phyloP scores from a whole-genome alignment of 23 red algal genomes.

The Pyropia haitanensis region DNA sequence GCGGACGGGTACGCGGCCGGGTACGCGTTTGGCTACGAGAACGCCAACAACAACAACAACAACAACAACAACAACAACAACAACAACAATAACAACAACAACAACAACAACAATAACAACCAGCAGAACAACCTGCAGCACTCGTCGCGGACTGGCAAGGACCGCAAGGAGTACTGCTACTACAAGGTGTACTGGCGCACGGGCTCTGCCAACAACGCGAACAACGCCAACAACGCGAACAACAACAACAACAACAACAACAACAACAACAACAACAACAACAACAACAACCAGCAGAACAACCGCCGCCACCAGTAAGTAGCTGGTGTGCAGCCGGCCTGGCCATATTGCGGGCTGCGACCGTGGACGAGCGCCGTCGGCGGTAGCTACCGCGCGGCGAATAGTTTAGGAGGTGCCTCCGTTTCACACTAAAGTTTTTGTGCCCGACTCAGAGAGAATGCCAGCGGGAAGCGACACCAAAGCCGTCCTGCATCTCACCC shows the following conservation, averaged over 20 bases:
- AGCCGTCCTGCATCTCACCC: too few relatives aligned
- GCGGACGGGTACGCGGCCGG: too few relatives aligned
- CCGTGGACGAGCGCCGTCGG: too few relatives aligned
- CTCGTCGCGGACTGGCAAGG: not conserved
- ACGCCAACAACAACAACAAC: not conserved
- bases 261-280: constrained; percentile 6
- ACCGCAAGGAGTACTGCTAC: not conserved
- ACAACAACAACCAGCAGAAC: constrained; percentile 10
- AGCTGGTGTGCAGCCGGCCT: too few relatives aligned
- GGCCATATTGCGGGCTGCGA: too few relatives aligned
- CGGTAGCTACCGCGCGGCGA: too few relatives aligned
- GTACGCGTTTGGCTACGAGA: too few relatives aligned
- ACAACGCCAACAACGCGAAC: constrained; percentile 1
- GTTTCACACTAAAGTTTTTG: too few relatives aligned
- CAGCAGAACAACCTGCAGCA: not conserved
- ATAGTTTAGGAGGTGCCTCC: too few relatives aligned
- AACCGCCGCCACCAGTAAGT: not conserved
- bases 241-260: constrained; percentile 9
- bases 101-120: constrained; percentile 6
- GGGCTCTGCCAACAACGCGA: not conserved
- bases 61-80: constrained; percentile 8
- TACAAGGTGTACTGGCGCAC: not conserved
- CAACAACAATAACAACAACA: constrained; percentile 11
- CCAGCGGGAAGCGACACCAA: too few relatives aligned
- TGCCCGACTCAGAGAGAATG: too few relatives aligned